Base-by-base conservation (phyloP, 768 basidiomycete species). In the Russula sp. region DNA sequence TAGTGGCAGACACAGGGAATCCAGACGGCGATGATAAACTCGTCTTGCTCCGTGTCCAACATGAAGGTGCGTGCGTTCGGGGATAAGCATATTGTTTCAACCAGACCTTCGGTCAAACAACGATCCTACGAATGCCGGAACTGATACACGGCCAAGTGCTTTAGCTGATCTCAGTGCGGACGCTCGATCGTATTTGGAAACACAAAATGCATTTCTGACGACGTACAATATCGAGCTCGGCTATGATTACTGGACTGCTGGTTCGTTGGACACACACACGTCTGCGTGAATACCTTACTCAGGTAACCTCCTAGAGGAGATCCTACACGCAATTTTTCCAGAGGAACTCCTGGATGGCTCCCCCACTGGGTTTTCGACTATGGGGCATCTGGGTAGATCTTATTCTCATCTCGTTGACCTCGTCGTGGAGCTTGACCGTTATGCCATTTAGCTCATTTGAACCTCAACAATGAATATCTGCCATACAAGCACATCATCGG, bases 401-500 rank as follows among this genome's bases (percentile, higher is more conserved):
- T 57, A 24, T n/a, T n/a, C 20, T 56, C 14, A n/a, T 22, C 59
- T 56, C 63, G 36, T 69, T 9, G 57, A 49, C 9, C 40, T 20
- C 62, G 57, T 16, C 5, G 2, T 50, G 2, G 54, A 20, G 55
- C 46, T 38, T 52, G n/a, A 56, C 32, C 32, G 54, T 32, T 14
- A 13, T n/a, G 28, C 16, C 11, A 34, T 55, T 30, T 62, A 97
- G 96, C 92, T 0, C 97, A 98, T 73, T 75, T 98, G 57, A 99
- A 99, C 73, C 81, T 99, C 38, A 85, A 89, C 68, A 84, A 88
- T 20, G 90, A 94, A 73, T 98, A 95, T 76, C 73, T 98, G 34
- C 94, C 94, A 2, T 98, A 90, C 77, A 94, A 93, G 73, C 75
- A 90, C 69, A 74, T 94, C 34, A 97, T 99, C 69, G 97, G 95